Evolutionary conservation across 805 yeast genomes (phyloP).

Genomic region (Clavispora santaluciae): DNA sequence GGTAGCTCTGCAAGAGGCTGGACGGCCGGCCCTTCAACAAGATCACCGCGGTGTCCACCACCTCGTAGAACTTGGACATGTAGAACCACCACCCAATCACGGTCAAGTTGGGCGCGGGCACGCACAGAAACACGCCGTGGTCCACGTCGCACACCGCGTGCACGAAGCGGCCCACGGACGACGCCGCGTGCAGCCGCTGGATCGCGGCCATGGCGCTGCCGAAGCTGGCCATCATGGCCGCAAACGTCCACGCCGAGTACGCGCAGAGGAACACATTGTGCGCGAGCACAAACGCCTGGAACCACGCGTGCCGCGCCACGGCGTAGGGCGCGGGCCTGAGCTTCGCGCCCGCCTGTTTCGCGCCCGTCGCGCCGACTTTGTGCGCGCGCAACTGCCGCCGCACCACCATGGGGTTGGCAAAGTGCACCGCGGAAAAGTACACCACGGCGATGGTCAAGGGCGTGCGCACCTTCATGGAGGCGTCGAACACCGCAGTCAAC

Average conservation of each 20-base stretch:
- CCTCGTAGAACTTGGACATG: conserved; percentile 67
- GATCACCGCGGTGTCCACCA: conserved; percentile 62
- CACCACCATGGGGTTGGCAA: conserved; percentile 43
- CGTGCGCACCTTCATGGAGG: conserved; percentile 45
- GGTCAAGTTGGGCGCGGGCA: conserved; percentile 34
- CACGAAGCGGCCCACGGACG: conserved; percentile 46
- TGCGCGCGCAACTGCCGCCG: conserved; percentile 46
- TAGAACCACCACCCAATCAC: conserved; percentile 65
- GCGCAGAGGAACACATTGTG: conserved; percentile 60
- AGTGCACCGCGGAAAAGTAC: conserved; percentile 57
- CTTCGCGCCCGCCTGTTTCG: no score
- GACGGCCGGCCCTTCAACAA: conserved; percentile 64
- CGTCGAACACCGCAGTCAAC: conserved; percentile 33
- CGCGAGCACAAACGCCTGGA: conserved; percentile 51
- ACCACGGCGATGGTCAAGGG: conserved; percentile 55
- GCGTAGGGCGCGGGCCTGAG: conserved; percentile 51
- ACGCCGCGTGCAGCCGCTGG: conserved; percentile 12
- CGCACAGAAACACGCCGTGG: conserved; percentile 50
- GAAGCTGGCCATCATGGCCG: conserved; percentile 58
- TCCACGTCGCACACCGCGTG: conserved; percentile 56
- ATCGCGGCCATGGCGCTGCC: conserved; percentile 29
- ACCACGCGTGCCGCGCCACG: conserved; percentile 40
- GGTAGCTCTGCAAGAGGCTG: conserved; percentile 65
- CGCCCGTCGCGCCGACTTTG: no score
- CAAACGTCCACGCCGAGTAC: conserved; percentile 68